Percentiles rank a stretch among this genome's conserved stretches.
These are phyloP conservation scores for Penicillium cataractarum DNA, from an alignment of 495 filamentous ascomycete species.

Conservation along the genomic window DNA sequence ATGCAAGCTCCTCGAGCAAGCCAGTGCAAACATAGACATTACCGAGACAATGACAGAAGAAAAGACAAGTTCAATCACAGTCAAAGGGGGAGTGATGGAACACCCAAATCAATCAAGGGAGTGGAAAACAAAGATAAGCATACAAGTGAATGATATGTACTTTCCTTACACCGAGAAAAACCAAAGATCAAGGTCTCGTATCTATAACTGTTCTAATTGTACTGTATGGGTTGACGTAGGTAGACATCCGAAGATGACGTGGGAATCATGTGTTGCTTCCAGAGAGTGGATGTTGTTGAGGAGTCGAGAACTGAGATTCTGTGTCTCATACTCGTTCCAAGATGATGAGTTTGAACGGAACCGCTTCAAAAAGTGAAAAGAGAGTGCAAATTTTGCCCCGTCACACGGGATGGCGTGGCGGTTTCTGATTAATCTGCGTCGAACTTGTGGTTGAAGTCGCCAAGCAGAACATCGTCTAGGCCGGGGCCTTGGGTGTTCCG, in stretches of 20 bases:
- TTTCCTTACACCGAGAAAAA: conserved; percentile 17
- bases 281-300: neutral
- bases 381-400: neutral
- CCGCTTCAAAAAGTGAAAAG: neutral
- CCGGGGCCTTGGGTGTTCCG: conserved; percentile 57
- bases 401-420: neutral
- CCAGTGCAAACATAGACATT: neutral
- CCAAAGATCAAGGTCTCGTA: conserved; percentile 22
- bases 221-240: neutral
- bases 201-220: conserved; percentile 22
- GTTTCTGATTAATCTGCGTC: conserved; percentile 51
- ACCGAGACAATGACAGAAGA: neutral
- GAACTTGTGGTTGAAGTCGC: conserved; percentile 54
- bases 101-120: neutral
- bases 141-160: conserved; percentile 11
- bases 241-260: neutral
- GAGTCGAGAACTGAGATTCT: conserved; percentile 7
- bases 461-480: conserved; percentile 58
- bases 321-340: conserved; percentile 28
- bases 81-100: neutral
- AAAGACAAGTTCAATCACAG: neutral
- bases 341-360: neutral
- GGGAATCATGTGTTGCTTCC: neutral
- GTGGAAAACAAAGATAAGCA: conserved; percentile 4
- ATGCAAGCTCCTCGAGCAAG: conserved; percentile 1